Base-by-base conservation (phyloP, 1,284 basidiomycete genomes). In the Marasmius fiardii region DNA sequence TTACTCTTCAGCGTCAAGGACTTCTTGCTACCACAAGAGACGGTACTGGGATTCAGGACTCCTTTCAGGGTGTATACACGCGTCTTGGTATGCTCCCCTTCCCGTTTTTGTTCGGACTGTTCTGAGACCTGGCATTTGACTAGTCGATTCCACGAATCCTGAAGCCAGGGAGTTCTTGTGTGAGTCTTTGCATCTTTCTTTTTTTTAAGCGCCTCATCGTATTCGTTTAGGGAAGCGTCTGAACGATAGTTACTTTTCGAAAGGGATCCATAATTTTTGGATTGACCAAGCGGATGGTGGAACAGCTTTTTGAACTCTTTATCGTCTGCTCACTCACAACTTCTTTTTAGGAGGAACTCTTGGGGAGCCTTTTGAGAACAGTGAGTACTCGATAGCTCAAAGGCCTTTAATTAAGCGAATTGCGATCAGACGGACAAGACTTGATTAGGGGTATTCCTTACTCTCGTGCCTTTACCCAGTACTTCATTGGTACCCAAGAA, bases 261-360 rank as follows among this genome's bases (percentile, higher is more conserved):
- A 68, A 52, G 74, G 73, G 1, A 74, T 75, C 28, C 71, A 71
- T 54, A 74, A 74, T 60, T 74, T 74, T 55, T 75, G 74, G 73
- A 75, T 74, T 43, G 74, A 75, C 55, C 72, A 74, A 63, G 74
- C 70, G 11, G 74, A 74, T 53, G 72, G 69, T 68, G 54, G 39
- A 62, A 34, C 24, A 11, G n/a, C 21, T 18, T 50, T 18, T 16
- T n/a, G 10, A 8, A 16, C 47, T 4, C n/a, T 37, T 31, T 23
- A n/a, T 18, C 26, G 28, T n/a, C 7, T 26, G 52, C 43, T 49
- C 34, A 56, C 48, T 21, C 12, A 53, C 21, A 18, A 37, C 45
- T 3, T 16, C 18, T 24, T 51, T 16, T 31, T 50, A 72, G 72
- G 73, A 45, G 73, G 73, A 16, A 71, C 68, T 3, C 61, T 74